phyloP scores from a whole-genome alignment of 345 rosid species.

The Schrenkiella parvula region DNA sequence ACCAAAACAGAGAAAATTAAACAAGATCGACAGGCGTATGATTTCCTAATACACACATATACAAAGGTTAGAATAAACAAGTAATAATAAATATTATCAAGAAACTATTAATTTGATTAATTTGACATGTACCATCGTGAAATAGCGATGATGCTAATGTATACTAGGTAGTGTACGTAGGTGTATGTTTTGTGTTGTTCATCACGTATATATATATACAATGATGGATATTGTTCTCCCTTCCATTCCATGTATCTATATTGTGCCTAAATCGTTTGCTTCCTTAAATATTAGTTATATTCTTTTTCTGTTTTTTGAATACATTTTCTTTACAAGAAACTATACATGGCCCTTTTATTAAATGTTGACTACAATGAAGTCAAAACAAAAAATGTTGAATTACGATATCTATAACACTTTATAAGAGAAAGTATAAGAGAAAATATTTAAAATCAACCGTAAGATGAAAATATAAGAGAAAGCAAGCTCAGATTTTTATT shows the following conservation, averaged over 20 bases:
- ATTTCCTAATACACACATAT: neutral
- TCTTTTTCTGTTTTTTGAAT: neutral
- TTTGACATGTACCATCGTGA: slow-evolving; percentile 11
- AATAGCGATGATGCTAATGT: neutral
- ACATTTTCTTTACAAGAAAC: neutral
- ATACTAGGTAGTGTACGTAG: neutral
- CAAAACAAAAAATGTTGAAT: neutral
- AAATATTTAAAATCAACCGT: neutral
- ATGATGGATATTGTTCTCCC: neutral
- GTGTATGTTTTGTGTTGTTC: neutral
- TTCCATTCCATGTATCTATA: neutral
- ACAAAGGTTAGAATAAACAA: neutral
- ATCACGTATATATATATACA: neutral
- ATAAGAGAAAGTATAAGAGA: too few relatives aligned
- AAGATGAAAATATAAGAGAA: neutral
- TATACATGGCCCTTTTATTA: neutral
- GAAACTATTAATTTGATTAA: neutral
- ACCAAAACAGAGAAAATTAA: neutral
- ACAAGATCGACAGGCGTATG: neutral
- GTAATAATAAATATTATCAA: neutral
- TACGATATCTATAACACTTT: too few relatives aligned
- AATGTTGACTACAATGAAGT: neutral
- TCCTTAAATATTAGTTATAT: neutral
- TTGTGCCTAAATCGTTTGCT: neutral
- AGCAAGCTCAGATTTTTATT: too few relatives aligned